Percentiles rank a stretch among this genome's conserved stretches.
phyloP scores from a whole-genome alignment of 352 stramenopile species.

The Peronospora belbahrii region DNA sequence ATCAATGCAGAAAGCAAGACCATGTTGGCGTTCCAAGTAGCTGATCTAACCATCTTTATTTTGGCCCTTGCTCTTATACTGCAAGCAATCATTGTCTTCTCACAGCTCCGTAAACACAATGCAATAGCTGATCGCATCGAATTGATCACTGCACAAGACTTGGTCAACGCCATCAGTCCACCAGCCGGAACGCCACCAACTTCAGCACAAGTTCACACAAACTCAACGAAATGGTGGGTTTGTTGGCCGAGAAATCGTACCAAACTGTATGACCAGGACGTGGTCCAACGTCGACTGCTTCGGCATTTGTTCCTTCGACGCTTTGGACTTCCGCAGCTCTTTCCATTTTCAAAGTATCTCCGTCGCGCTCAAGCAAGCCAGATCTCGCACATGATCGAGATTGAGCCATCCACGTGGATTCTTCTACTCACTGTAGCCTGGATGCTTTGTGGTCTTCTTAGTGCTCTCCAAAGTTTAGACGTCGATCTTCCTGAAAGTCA shows the following conservation, averaged over 20 bases:
- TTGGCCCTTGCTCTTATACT: conserved; percentile 40
- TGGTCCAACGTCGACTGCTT: conserved; percentile 27
- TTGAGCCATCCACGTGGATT: conserved; percentile 53
- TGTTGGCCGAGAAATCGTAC: background rate
- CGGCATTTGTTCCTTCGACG: conserved; percentile 35
- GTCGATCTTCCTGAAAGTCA: conserved; percentile 13
- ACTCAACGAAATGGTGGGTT: background rate
- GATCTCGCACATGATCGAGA: conserved; percentile 66
- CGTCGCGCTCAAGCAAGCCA: conserved; percentile 54
- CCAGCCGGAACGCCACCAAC: background rate
- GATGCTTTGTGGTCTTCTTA: conserved; percentile 26
- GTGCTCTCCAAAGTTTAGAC: conserved; percentile 4
- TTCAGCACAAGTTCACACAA: background rate
- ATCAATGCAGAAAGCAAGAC: conserved; percentile 18
- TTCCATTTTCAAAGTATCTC: conserved; percentile 64
- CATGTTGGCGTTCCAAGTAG: conserved; percentile 41
- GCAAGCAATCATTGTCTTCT: conserved; percentile 35
- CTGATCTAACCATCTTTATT: conserved; percentile 46
- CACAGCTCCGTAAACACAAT: conserved; percentile 26
- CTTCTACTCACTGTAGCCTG: conserved; percentile 40
- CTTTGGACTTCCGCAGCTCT: conserved; percentile 40
- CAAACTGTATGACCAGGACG: conserved; percentile 1
- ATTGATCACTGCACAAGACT: conserved; percentile 29
- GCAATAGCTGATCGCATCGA: conserved; percentile 21
- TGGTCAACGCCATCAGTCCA: conserved; percentile 2